Conservation (phyloP, 169 alveolate species). For the Neospora caninum region DNA sequence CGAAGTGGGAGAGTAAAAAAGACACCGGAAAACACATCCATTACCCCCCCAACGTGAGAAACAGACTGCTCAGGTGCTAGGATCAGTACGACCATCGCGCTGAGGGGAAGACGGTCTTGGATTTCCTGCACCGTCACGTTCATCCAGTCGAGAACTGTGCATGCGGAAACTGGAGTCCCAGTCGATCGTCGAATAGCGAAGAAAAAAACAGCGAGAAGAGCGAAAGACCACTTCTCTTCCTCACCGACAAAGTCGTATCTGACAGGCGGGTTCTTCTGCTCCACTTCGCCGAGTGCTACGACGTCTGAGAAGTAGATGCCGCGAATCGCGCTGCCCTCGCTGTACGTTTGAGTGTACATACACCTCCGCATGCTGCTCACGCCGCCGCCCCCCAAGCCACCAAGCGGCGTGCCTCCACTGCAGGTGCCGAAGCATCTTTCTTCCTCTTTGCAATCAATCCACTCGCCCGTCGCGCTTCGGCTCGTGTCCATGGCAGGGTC, state of each 20-base stretch:
- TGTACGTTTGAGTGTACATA: conserved; percentile 77
- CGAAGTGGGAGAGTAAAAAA: too few species aligned
- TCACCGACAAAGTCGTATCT: conserved; percentile 56
- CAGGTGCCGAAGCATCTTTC: conserved; percentile 64
- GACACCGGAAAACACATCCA: too few species aligned
- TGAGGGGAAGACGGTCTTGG: too few species aligned
- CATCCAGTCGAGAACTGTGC: too few species aligned
- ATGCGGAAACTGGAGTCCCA: too few species aligned
- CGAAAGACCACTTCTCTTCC: background rate
- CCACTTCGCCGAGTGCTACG: conserved; percentile 74
- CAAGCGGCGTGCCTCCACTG: conserved; percentile 33
- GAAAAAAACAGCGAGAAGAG: background rate
- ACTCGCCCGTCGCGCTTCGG: conserved; percentile 57
- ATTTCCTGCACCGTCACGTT: too few species aligned
- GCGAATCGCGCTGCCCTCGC: conserved; percentile 83
- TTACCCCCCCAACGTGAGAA: too few species aligned
- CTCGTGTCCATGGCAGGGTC: conserved; percentile 76
- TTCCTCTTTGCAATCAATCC: conserved; percentile 64
- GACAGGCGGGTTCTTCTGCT: conserved; percentile 67
- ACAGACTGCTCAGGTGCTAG: too few species aligned
- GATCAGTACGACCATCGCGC: too few species aligned
- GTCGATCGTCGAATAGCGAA: too few species aligned
- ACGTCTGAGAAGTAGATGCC: conserved; percentile 81
- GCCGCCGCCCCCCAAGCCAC: conserved; percentile 36
- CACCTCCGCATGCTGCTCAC: conserved; percentile 72